Evolutionary conservation across 2,329 filamentous ascomycete species (phyloP).

Genomic region (Pseudocercospora macadamiae): DNA sequence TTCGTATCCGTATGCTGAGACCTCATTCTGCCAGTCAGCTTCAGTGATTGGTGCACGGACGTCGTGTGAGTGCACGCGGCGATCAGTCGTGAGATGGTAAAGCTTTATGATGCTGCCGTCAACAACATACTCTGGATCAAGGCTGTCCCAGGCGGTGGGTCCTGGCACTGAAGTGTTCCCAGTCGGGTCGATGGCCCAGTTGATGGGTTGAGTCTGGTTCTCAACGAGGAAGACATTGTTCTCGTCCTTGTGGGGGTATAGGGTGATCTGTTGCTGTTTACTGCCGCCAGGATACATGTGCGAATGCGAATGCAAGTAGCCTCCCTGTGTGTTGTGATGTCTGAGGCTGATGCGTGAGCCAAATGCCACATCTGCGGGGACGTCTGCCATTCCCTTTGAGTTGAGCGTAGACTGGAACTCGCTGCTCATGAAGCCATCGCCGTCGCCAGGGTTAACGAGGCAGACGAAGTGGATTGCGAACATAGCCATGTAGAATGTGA

Average conservation of each 20-base stretch:
- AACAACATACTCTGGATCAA: slow-evolving; percentile 70
- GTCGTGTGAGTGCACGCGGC: slow-evolving; percentile 94
- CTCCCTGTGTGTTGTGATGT: slow-evolving; percentile 96
- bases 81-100: slow-evolving; percentile 80
- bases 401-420: slow-evolving; percentile 98
- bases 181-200: slow-evolving; percentile 46
- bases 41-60: slow-evolving; percentile 84
- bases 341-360: slow-evolving; percentile 85
- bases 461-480: slow-evolving; percentile 96
- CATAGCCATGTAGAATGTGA: slow-evolving; percentile 93
- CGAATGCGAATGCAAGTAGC: slow-evolving; percentile 93
- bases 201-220: slow-evolving; percentile 89
- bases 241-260: slow-evolving; percentile 98
- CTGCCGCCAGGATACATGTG: slow-evolving; percentile 98
- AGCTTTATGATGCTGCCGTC: slow-evolving; percentile 81
- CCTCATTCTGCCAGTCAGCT: slow-evolving; percentile 61
- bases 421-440: slow-evolving; percentile 99
- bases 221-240: slow-evolving; percentile 95
- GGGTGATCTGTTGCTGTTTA: slow-evolving; percentile 97
- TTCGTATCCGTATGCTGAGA: slow-evolving; percentile 92
- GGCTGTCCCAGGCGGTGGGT: slow-evolving; percentile 78
- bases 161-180: slow-evolving; percentile 75
- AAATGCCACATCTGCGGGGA: slow-evolving; percentile 86
- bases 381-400: slow-evolving; percentile 93
- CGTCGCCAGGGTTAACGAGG: slow-evolving; percentile 91